These are phyloP conservation scores for Clavulina sp. DNA, from an alignment of 768 basidiomycete species.

Conservation along the genomic window DNA sequence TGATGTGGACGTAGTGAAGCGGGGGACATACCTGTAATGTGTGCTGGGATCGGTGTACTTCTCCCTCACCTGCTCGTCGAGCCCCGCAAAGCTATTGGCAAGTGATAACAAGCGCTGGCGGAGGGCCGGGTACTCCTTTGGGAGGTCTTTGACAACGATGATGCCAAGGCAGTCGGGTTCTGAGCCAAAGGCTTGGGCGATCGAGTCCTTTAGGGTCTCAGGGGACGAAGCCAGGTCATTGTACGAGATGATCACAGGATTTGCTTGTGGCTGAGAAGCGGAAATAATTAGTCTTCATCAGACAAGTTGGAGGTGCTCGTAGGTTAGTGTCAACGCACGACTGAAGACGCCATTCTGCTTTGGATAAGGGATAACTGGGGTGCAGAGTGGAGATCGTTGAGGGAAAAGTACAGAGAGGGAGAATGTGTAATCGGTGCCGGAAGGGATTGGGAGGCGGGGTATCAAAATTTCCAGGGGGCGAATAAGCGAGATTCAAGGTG, in stretches of 20 bases:
- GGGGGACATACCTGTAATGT: constrained; percentile 45
- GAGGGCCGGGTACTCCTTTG: constrained; percentile 38
- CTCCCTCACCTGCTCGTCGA: constrained; percentile 51
- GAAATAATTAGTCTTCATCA: no score
- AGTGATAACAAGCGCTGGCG: constrained; percentile 59
- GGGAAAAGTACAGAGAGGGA: no score
- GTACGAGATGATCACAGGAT: constrained; percentile 27
- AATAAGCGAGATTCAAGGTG: no score
- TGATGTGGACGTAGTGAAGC: neutral
- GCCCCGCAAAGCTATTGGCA: constrained; percentile 54
- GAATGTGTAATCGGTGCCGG: no score
- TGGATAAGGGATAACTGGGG: no score
- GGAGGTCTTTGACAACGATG: constrained; percentile 67
- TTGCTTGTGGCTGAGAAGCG: no score
- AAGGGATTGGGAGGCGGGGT: no score
- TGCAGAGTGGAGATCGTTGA: no score
- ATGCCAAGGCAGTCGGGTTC: constrained; percentile 60
- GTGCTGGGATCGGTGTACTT: constrained; percentile 54
- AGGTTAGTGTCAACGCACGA: no score
- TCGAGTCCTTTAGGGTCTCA: constrained; percentile 34
- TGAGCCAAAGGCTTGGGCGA: constrained; percentile 63
- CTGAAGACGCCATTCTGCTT: no score
- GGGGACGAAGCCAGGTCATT: constrained; percentile 36
- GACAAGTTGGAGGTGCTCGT: no score
- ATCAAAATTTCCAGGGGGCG: no score